These are phyloP conservation scores for Euphrasia arctica DNA, from an alignment of 305 asterid genomes.

Conservation along the genomic window DNA sequence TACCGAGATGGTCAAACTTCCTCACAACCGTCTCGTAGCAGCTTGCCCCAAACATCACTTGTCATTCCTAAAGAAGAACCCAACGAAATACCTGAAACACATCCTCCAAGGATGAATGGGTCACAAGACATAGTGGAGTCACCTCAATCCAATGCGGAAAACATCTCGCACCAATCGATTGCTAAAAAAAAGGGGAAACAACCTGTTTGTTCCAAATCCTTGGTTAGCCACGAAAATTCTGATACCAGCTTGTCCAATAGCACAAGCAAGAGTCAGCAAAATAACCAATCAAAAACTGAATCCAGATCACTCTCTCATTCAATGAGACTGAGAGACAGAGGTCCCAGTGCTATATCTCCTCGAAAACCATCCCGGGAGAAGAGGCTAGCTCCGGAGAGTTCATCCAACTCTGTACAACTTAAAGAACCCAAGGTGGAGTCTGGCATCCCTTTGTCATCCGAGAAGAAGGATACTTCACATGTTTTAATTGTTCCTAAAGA, in stretches of 20 bases:
- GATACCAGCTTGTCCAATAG: conserved; percentile 31
- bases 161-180: conserved; percentile 26
- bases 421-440: conserved; percentile 32
- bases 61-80: conserved; percentile 44
- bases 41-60: conserved; percentile 26
- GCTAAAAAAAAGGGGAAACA: conserved; percentile 42
- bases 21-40: conserved; percentile 28
- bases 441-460: conserved; percentile 27
- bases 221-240: conserved; percentile 24
- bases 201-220: conserved; percentile 35
- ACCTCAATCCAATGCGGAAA: conserved; percentile 30
- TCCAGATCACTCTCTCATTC: conserved; percentile 27
- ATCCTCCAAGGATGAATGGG: conserved; percentile 22
- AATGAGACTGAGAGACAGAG: conserved; percentile 49
- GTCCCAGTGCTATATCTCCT: conserved; percentile 33
- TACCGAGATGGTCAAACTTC: conserved; percentile 41
- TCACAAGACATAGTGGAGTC: conserved; percentile 26
- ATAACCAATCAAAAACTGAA: conserved; percentile 23
- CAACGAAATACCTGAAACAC: conserved; percentile 30
- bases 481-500: conserved; percentile 41
- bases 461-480: conserved; percentile 27
- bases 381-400: conserved; percentile 28
- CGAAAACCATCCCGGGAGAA: conserved; percentile 30
- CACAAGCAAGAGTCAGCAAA: conserved; percentile 26
- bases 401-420: conserved; percentile 25